phyloP scores from a whole-genome alignment of 163 green algal species.

The Prototheca cutis region DNA sequence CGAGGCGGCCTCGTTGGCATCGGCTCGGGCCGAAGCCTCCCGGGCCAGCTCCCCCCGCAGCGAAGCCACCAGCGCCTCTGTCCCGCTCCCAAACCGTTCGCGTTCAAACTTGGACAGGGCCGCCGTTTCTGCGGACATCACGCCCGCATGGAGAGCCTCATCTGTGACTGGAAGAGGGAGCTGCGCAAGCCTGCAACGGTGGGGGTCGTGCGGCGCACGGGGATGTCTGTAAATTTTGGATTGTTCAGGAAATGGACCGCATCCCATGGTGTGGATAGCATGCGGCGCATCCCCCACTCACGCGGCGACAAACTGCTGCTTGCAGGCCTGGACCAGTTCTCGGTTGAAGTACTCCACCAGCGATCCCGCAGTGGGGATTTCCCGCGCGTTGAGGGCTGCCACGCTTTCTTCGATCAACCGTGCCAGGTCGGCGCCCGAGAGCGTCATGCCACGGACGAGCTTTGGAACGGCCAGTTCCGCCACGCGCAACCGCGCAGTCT shows the following conservation, averaged over 20 bases:
- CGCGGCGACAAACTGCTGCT: conserved; percentile 4
- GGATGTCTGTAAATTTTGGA: too few relatives aligned
- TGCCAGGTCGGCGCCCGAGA: conserved; percentile 42
- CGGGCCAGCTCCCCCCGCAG: conserved; percentile 30
- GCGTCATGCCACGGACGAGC: conserved; percentile 20
- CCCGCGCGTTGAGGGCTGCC: conserved; percentile 69
- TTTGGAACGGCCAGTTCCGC: conserved; percentile 49
- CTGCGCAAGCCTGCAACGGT: neutral
- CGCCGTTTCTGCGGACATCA: conserved; percentile 20
- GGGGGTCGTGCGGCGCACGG: too few relatives aligned
- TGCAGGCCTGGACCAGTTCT: conserved; percentile 49
- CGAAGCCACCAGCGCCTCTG: conserved; percentile 16
- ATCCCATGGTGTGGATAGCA: too few relatives aligned
- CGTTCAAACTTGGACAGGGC: conserved; percentile 29
- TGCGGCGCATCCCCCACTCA: neutral
- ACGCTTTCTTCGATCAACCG: conserved; percentile 60
- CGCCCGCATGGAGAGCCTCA: conserved; percentile 1
- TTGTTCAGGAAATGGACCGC: too few relatives aligned
- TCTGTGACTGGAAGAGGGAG: conserved; percentile 45
- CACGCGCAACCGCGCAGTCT: conserved; percentile 50
- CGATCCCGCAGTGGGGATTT: conserved; percentile 74
- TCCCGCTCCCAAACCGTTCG: conserved; percentile 39
- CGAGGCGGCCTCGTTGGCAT: conserved; percentile 35
- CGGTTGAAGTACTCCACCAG: conserved; percentile 85
- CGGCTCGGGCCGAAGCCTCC: conserved; percentile 15